Percentiles rank a stretch among this genome's conserved stretches.
phyloP scores from a whole-genome alignment of 768 basidiomycete genomes.

The Strobilomyces echinocephalus region DNA sequence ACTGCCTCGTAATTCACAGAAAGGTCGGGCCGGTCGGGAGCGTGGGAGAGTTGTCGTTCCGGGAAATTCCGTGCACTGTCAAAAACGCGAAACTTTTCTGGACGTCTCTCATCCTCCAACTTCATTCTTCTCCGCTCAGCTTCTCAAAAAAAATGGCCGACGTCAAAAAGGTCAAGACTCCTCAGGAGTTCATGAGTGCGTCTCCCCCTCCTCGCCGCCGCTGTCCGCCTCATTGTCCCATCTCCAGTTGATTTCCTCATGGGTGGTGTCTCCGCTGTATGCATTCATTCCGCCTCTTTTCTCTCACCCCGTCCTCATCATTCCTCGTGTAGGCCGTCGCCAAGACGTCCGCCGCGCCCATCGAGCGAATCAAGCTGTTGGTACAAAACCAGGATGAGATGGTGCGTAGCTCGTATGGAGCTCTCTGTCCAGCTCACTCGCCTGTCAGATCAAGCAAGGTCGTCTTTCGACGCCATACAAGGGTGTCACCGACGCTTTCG shows the following conservation, averaged over 20 bases:
- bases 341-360: slow-evolving; percentile 98
- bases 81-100: slow-evolving; percentile 47
- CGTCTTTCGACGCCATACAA: slow-evolving; percentile 96
- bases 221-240: slow-evolving; percentile 12
- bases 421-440: slow-evolving; percentile 4
- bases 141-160: slow-evolving; percentile 70
- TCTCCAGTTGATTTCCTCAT: slow-evolving; percentile 83
- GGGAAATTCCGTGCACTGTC: slow-evolving; percentile 31
- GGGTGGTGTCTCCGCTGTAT: slow-evolving; percentile 90
- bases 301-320: slow-evolving; percentile 14
- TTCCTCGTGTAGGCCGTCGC: slow-evolving; percentile 73
- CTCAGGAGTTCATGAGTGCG: slow-evolving; percentile 83
- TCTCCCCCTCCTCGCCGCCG: not conserved
- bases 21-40: slow-evolving; percentile 17
- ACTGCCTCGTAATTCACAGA: slow-evolving; percentile 6
- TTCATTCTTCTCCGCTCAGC: slow-evolving; percentile 48
- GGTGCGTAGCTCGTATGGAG: slow-evolving; percentile 42
- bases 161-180: slow-evolving; percentile 77
- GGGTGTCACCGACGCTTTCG: slow-evolving; percentile 89
- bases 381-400: slow-evolving; percentile 99
- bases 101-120: slow-evolving; percentile 41
- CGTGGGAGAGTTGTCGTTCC: slow-evolving; percentile 27
- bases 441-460: slow-evolving; percentile 91
- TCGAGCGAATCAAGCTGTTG: slow-evolving; percentile 98
- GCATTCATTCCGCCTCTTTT: slow-evolving; percentile 24